Conservation (phyloP, 73 alveolate species). For the Paramecium sonneborni region DNA sequence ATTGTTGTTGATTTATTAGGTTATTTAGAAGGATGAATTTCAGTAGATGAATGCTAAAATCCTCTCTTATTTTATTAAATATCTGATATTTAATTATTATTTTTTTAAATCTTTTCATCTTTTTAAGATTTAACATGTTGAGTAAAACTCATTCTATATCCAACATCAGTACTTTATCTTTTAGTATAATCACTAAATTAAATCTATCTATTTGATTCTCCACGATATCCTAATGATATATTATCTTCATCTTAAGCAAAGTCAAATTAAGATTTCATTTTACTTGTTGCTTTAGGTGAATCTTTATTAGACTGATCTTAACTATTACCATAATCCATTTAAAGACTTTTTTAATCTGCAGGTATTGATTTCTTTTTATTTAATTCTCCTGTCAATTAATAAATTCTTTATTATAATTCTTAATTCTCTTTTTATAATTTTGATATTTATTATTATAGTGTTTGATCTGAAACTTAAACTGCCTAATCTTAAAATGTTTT, state of each 20-base stretch:
- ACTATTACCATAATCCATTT: background rate
- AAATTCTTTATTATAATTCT: background rate
- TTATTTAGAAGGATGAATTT: background rate
- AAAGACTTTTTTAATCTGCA: background rate
- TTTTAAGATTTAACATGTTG: background rate
- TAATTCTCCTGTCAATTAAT: background rate
- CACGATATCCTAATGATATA: background rate
- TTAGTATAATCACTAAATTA: background rate
- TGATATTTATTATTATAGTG: background rate
- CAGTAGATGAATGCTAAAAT: background rate
- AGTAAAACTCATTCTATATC: background rate
- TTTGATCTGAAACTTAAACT: background rate
- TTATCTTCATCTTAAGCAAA: background rate
- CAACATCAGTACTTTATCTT: background rate
- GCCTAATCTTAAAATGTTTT: background rate
- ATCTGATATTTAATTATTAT: background rate
- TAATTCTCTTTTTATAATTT: conserved; percentile 17
- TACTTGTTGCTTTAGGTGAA: background rate
- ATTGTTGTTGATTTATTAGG: background rate
- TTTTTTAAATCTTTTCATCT: background rate
- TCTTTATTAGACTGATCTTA: background rate
- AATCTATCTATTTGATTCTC: background rate
- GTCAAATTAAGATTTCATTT: background rate
- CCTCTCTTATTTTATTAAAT: background rate
- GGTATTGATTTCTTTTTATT: background rate